Evolutionary conservation across 768 basidiomycete species (phyloP).

Genomic region (Mycena albidolilacea): DNA sequence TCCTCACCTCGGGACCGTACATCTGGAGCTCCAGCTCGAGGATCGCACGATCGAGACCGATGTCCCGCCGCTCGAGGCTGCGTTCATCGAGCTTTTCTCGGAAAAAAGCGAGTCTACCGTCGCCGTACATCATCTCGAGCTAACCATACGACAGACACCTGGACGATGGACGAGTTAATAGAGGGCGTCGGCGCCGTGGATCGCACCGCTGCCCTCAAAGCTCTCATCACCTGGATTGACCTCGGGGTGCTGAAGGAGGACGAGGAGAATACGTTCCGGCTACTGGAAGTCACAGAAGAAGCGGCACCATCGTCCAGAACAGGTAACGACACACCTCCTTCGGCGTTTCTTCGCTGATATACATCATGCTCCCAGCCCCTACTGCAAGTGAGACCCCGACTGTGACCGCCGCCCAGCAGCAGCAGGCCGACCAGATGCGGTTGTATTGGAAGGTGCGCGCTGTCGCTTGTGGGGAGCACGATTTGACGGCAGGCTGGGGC

Average conservation of each 20-base stretch:
- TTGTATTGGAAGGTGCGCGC: conserved; percentile 86
- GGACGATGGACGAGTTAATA: conserved; percentile 81
- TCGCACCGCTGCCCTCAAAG: conserved; percentile 75
- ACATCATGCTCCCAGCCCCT: conserved; percentile 37
- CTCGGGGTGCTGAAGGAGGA: conserved; percentile 85
- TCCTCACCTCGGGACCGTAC: conserved; percentile 89
- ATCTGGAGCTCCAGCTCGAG: conserved; percentile 84
- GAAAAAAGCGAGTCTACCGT: conserved; percentile 65
- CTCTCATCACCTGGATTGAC: conserved; percentile 87
- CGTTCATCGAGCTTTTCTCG: conserved; percentile 89
- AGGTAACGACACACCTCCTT: conserved; percentile 40
- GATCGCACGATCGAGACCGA: conserved; percentile 85
- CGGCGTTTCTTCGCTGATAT: background rate
- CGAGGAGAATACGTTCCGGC: conserved; percentile 67
- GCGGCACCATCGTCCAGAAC: conserved; percentile 45
- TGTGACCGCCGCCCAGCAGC: conserved; percentile 73
- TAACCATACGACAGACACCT: conserved; percentile 64
- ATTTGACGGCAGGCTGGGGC: conserved; percentile 18
- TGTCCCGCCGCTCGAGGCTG: conserved; percentile 91
- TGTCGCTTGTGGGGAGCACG: conserved; percentile 3
- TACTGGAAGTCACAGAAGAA: conserved; percentile 76
- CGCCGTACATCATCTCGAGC: background rate
- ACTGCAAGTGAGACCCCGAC: conserved; percentile 61
- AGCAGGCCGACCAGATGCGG: conserved; percentile 88
- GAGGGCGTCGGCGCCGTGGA: conserved; percentile 76